Base-by-base conservation (phyloP, 768 basidiomycete species). In the Panellus pusillus region DNA sequence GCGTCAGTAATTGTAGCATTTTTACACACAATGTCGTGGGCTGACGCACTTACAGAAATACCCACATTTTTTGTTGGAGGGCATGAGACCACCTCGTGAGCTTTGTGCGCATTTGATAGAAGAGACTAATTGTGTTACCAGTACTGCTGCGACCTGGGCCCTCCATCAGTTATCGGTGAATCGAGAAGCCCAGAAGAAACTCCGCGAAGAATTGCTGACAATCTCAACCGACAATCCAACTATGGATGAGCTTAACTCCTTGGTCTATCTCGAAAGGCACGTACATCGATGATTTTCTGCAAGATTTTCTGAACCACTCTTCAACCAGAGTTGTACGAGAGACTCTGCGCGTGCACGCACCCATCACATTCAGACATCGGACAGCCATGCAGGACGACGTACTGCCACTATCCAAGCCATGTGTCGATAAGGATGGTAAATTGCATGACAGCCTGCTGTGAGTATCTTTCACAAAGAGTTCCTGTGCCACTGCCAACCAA, bases 341-440 rank as follows among this genome's bases (percentile, higher is more conserved):
- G 68, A 79, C 76, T 0, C 64, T 88, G 50, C 79, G 86, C 0
- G 44, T 84, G 0, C 74, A 86, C 56, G 47, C 82, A 0, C 83
- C 84, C 0, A 78, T 85, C 3, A 66, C 76, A 0, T 58, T 58
- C n/a, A 76, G 75, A 0, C 51, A 73, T 6, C 69, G 82, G 9
- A 63, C 73, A 1, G 80, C 83, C 1, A 71, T 68, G 39, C 72
- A 76, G 50, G 81, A 86, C 51, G 82, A 84, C 46, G 61, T 81
- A 3, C 52, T 86, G 13, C 84, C 84, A 0, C 65, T 85, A 11
- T 69, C 66, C 9, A 68, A 62, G 11, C 82, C 82, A 4, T 70
- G 76, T 40, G 73, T 66, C 0, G 80, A 80, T 52, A 65, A 54
- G 47, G 54, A 76, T n/a, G 81, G 82, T 1, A 67, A 66, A 18